Evolutionary conservation across 2,329 filamentous ascomycete species (phyloP).

Genomic region (Pleurostoma richardsiae): DNA sequence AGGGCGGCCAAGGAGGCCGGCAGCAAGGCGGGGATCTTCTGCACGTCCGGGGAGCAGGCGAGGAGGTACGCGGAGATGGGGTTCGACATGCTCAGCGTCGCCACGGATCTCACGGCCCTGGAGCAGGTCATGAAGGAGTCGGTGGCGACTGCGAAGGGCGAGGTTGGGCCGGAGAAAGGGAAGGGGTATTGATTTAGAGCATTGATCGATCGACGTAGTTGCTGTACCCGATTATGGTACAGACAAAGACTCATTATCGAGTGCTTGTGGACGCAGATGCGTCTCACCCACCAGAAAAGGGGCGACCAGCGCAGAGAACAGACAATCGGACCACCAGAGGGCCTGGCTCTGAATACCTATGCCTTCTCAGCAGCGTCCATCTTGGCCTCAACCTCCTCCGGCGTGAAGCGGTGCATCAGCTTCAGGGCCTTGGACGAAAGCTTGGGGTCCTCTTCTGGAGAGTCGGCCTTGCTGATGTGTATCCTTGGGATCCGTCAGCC

Average conservation of each 20-base stretch:
- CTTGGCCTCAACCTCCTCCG: slow-evolving; percentile 58
- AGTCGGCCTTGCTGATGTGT: slow-evolving; percentile 54
- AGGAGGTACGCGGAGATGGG: slow-evolving; percentile 49
- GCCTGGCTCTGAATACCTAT: neutral
- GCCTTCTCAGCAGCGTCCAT: slow-evolving; percentile 56
- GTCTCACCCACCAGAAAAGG: no score
- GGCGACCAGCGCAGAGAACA: no score
- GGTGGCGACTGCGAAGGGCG: slow-evolving; percentile 40
- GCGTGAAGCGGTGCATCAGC: slow-evolving; percentile 73
- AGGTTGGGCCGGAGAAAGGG: slow-evolving; percentile 26
- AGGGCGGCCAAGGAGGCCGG: slow-evolving; percentile 54
- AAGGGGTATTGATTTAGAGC: slow-evolving; percentile 31
- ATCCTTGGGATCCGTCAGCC: slow-evolving; percentile 36
- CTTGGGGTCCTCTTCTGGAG: slow-evolving; percentile 45
- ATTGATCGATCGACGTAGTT: slow-evolving; percentile 7
- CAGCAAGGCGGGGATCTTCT: slow-evolving; percentile 62
- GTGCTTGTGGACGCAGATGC: no score
- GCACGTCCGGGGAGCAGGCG: slow-evolving; percentile 50
- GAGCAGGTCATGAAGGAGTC: slow-evolving; percentile 38
- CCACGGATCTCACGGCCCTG: slow-evolving; percentile 50
- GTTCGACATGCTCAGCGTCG: slow-evolving; percentile 57
- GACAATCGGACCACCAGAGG: no score
- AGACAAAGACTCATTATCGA: no score
- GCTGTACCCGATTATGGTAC: neutral
- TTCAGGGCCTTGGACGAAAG: slow-evolving; percentile 58